phyloP scores from a whole-genome alignment of 225 moss, liverwort and hornwort genomes.

The Pleurozium schreberi region DNA sequence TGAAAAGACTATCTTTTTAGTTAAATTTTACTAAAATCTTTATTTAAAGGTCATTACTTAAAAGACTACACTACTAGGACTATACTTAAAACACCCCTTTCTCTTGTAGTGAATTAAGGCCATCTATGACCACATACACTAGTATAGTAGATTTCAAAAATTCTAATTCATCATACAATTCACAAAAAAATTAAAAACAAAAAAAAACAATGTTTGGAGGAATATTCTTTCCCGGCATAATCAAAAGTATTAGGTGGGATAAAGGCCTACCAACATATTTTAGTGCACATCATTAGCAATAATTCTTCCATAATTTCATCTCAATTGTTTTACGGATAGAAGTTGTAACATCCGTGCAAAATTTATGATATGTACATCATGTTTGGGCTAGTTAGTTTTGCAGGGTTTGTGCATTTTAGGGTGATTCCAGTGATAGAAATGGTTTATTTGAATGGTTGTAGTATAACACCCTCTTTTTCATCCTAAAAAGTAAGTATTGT shows the following conservation, averaged over 20 bases:
- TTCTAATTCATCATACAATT: not conserved
- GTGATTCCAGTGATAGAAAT: not conserved
- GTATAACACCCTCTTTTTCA: not conserved
- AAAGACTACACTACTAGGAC: too few relatives aligned
- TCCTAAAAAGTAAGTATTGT: not conserved
- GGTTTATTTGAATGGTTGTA: not conserved
- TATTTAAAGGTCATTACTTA: too few relatives aligned
- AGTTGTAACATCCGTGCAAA: not conserved
- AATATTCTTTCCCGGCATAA: not conserved
- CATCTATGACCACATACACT: not conserved
- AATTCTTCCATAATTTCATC: not conserved
- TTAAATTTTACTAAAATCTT: too few relatives aligned
- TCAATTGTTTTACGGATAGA: not conserved
- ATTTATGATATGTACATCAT: not conserved
- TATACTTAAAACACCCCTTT: too few relatives aligned
- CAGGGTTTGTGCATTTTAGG: not conserved
- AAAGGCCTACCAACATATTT: not conserved
- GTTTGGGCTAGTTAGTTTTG: not conserved
- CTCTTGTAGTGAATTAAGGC: too few relatives aligned
- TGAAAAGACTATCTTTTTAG: too few relatives aligned
- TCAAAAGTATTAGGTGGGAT: accelerated
- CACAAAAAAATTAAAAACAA: not conserved
- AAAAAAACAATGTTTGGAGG: not conserved
- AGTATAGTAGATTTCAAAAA: not conserved
- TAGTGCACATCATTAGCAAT: accelerated